Conservation (phyloP, 2,329 filamentous ascomycete species). For the Pyrenophora teres region DNA sequence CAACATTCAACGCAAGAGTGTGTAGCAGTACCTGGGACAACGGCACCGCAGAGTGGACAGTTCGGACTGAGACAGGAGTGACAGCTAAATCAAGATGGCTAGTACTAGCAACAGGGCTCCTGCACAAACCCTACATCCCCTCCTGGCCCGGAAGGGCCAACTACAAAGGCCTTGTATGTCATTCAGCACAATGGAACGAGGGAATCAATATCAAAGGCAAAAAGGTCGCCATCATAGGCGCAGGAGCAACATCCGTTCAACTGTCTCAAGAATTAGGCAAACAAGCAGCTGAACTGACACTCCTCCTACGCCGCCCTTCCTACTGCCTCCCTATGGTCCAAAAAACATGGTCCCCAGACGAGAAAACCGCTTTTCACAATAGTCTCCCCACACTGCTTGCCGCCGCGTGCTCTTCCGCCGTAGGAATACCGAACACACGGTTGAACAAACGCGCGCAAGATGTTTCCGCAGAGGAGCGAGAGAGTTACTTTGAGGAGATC, state of each 20-base stretch:
- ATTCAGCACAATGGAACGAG: constrained; percentile 41
- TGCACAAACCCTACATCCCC: constrained; percentile 26
- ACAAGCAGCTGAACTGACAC: constrained; percentile 22
- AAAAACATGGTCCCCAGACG: constrained; percentile 21
- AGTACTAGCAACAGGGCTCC: constrained; percentile 24
- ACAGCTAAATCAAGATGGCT: constrained; percentile 52
- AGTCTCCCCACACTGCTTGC: not conserved
- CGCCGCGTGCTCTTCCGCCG: not conserved
- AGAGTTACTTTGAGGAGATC: constrained; percentile 15
- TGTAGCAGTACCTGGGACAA: constrained; percentile 50
- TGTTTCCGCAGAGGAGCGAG: constrained; percentile 22
- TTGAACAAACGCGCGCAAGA: constrained; percentile 16
- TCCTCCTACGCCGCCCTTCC: constrained; percentile 29
- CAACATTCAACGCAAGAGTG: constrained; percentile 52
- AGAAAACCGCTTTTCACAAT: constrained; percentile 32
- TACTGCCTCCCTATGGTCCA: constrained; percentile 37
- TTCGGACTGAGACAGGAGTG: constrained; percentile 53
- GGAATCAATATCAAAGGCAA: constrained; percentile 35
- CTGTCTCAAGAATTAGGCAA: constrained; percentile 34
- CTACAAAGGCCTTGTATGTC: constrained; percentile 29
- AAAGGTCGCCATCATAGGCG: constrained; percentile 32
- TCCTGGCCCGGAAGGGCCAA: constrained; percentile 18
- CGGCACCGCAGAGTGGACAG: constrained; percentile 48
- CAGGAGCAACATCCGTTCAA: constrained; percentile 37
- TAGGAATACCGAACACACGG: constrained; percentile 23